Percentiles rank a stretch among this genome's conserved stretches.
phyloP scores from a whole-genome alignment of 768 basidiomycete species.

The Boletales sp. region DNA sequence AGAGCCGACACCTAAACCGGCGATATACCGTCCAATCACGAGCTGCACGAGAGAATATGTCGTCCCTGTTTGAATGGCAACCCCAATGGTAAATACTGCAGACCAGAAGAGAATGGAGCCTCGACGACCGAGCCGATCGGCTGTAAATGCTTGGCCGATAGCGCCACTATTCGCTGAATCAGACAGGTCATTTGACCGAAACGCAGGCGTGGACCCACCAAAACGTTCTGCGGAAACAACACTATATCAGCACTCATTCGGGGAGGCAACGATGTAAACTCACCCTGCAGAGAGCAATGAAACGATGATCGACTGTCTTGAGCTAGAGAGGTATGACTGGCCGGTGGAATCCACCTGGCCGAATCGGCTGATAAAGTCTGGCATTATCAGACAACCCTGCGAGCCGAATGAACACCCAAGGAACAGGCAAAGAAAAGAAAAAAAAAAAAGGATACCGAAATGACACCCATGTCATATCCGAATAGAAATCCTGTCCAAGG shows the following conservation, averaged over 20 bases:
- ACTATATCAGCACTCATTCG: background rate
- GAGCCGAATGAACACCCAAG: background rate
- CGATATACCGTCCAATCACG: constrained; percentile 68
- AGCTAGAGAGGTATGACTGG: constrained; percentile 48
- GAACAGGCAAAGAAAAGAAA: background rate
- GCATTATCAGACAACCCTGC: constrained; percentile 77
- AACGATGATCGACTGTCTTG: constrained; percentile 73
- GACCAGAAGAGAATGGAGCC: constrained; percentile 78
- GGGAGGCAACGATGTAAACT: background rate
- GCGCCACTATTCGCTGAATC: constrained; percentile 46
- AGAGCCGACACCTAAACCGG: constrained; percentile 76
- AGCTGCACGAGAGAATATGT: constrained; percentile 58
- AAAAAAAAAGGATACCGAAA: constrained; percentile 46
- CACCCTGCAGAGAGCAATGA: constrained; percentile 75
- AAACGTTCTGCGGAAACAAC: constrained; percentile 38
- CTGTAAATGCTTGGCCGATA: constrained; percentile 67
- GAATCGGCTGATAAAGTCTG: constrained; percentile 69
- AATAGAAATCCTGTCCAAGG: constrained; percentile 51
- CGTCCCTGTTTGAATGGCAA: constrained; percentile 68
- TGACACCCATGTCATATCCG: constrained; percentile 76
- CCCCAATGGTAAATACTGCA: constrained; percentile 65
- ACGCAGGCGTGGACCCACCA: constrained; percentile 34
- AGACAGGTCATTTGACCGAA: constrained; percentile 1
- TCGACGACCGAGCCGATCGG: constrained; percentile 67
- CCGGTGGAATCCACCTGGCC: constrained; percentile 51